Evolutionary conservation across 805 yeast species (phyloP), one percentile per base, ranked within the genome.

Genomic region (Hanseniaspora valbyensis): DNA sequence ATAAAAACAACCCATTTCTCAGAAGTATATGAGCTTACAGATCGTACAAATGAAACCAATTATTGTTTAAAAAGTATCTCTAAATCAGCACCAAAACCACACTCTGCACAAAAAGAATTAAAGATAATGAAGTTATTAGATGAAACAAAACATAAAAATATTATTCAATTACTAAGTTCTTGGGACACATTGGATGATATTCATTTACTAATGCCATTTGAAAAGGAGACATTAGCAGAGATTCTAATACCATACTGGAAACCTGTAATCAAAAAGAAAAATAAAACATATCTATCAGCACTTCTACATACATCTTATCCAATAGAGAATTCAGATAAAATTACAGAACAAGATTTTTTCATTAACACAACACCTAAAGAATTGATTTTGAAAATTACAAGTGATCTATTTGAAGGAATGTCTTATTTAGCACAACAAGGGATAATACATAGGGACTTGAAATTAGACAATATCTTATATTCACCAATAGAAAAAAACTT

Each of bases 401-500:
- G 72, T 39, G 86, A 86, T 64, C 66, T 89, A 48, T 70, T 86
- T 50, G 73, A 72, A 56, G 96, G 95, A 7, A 70, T 89, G 55
- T 85, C 82, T 59, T 87, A 74, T 62, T 75, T 87, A 16, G 96
- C 88, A 65, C 77, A 85, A 9, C 77, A 81, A 77, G 94, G 94
- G 14, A 84, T 89, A 53, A 87, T 89, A 73, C 96, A 89, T 62
- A 73, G 96, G 59, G 96, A 89, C 66, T 88, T 89, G 51, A 89
- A 89, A 66, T 95, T 95, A 9, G 95, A 87, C 59, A 89, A 89
- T 65, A 81, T 89, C 54, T 81, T 87, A 90, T 83, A 86, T 56
- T 92, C 85, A 13, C 30, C 29, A 4, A 53, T 41, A 16, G 18
- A 10, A 0, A 36, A 29, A 1, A n/a, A 30, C 2, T 36, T 34